Evolutionary conservation across 139 green algal species (phyloP).

Genomic region (Tetradesmus lagerheimii): DNA sequence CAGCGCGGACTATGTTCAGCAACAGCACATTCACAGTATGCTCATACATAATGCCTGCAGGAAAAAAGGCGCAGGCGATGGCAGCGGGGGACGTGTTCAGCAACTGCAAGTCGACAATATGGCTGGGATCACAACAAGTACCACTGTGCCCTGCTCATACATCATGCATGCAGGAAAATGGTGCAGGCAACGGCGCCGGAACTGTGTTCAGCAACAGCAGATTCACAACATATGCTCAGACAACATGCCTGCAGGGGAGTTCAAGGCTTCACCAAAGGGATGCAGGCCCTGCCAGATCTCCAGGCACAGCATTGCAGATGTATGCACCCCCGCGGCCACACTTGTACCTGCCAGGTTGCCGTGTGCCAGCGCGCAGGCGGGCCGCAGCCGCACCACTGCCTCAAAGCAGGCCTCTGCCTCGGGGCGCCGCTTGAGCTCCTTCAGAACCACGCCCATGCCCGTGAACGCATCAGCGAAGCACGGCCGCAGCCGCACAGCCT

Average conservation of each 20-base stretch:
- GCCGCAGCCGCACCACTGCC: conserved; percentile 71
- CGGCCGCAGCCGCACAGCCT: conserved; percentile 71
- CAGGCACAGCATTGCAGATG: not conserved
- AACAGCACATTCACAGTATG: not conserved
- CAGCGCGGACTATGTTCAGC: not conserved
- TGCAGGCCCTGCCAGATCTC: too few relatives aligned
- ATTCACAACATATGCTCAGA: not conserved
- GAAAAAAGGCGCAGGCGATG: too few relatives aligned
- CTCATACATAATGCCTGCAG: not conserved
- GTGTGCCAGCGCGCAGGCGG: conserved; percentile 74
- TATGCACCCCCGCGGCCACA: not conserved
- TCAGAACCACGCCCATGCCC: conserved; percentile 76
- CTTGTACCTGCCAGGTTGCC: conserved; percentile 79
- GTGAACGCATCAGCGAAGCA: conserved; percentile 78
- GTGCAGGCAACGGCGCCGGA: not conserved
- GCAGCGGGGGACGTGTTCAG: too few relatives aligned
- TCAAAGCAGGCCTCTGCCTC: conserved; percentile 77
- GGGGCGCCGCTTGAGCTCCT: conserved; percentile 69
- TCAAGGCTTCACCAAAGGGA: too few relatives aligned
- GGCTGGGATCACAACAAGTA: too few relatives aligned
- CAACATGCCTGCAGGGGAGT: too few relatives aligned
- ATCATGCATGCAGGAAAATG: conserved; percentile 53
- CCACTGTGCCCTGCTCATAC: conserved; percentile 81
- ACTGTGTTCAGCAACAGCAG: not conserved
- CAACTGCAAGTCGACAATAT: too few relatives aligned